Conservation (phyloP, 1,284 basidiomycete species). For the Sporisorium exsertum region DNA sequence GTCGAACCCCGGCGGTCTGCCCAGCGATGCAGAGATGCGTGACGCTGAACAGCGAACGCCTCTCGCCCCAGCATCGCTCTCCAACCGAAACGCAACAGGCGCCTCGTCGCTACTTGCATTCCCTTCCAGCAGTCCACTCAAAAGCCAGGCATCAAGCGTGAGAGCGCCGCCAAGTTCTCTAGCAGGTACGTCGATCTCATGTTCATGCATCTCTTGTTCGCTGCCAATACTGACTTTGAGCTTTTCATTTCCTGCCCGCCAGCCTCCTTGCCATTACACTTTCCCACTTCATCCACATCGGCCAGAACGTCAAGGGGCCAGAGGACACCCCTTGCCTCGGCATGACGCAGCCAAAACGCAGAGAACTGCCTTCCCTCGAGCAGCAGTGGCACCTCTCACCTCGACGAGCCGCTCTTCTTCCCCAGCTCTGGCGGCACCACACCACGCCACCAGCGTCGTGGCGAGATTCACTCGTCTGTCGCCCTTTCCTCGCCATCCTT, state of each 20-base stretch:
- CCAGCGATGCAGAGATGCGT: constrained; percentile 48
- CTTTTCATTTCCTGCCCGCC: background rate
- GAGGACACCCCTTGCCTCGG: constrained; percentile 36
- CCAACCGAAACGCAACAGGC: constrained; percentile 26
- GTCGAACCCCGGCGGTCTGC: constrained; percentile 47
- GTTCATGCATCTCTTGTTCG: background rate
- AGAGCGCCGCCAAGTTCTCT: constrained; percentile 38
- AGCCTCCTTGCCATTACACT: constrained; percentile 62
- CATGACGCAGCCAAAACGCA: constrained; percentile 34
- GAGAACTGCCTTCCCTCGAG: constrained; percentile 49
- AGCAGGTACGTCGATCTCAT: too few relatives aligned
- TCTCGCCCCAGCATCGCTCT: too few relatives aligned
- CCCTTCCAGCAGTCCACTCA: constrained; percentile 63
- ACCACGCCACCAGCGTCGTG: constrained; percentile 60
- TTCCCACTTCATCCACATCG: constrained; percentile 65
- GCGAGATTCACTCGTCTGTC: constrained; percentile 65
- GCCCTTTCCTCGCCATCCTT: constrained; percentile 55
- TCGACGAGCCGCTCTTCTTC: constrained; percentile 66
- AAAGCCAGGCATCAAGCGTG: constrained; percentile 38
- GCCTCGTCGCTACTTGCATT: constrained; percentile 59
- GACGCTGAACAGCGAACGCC: constrained; percentile 45
- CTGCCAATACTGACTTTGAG: background rate
- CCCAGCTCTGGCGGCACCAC: constrained; percentile 63
- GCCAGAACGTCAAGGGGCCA: constrained; percentile 48
- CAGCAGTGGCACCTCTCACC: constrained; percentile 48